Conservation (phyloP, 2,329 filamentous ascomycete species). For the Fusarium nelsonii region DNA sequence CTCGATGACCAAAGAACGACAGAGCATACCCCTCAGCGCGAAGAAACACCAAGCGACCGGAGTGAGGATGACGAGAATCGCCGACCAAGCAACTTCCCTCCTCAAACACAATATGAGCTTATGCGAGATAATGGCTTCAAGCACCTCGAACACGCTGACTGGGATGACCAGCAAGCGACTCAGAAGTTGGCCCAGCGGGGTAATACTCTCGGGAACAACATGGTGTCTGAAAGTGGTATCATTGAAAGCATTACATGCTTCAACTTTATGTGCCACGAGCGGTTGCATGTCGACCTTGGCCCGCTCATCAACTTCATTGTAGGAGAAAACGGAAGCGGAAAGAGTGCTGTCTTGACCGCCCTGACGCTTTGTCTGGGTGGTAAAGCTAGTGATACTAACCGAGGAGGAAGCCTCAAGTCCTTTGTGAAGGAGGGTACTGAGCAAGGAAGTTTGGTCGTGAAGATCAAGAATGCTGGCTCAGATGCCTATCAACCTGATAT, state of each 20-base stretch:
- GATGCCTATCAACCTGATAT: constrained; percentile 85
- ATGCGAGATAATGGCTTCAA: constrained; percentile 70
- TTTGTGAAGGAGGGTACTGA: constrained; percentile 92
- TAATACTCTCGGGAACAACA: constrained; percentile 71
- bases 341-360: constrained; percentile 94
- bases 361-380: constrained; percentile 95
- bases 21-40: constrained; percentile 28
- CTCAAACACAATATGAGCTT: constrained; percentile 71
- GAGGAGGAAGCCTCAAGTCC: constrained; percentile 87
- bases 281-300: constrained; percentile 85
- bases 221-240: constrained; percentile 84
- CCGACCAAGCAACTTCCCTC: constrained; percentile 52
- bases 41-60: constrained; percentile 48
- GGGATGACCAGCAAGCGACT: constrained; percentile 73
- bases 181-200: constrained; percentile 69
- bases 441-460: constrained; percentile 80
- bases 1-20: constrained; percentile 36
- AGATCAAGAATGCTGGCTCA: constrained; percentile 89
- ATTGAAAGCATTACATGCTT: constrained; percentile 87
- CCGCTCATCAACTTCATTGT: constrained; percentile 98
- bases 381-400: constrained; percentile 92
- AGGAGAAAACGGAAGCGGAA: constrained; percentile 96
- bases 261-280: constrained; percentile 97
- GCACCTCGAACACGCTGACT: constrained; percentile 67
- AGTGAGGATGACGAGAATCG: constrained; percentile 48